Base-by-base conservation (phyloP, 2,329 filamentous ascomycete species). In the Arthrobotrys megalospora region DNA sequence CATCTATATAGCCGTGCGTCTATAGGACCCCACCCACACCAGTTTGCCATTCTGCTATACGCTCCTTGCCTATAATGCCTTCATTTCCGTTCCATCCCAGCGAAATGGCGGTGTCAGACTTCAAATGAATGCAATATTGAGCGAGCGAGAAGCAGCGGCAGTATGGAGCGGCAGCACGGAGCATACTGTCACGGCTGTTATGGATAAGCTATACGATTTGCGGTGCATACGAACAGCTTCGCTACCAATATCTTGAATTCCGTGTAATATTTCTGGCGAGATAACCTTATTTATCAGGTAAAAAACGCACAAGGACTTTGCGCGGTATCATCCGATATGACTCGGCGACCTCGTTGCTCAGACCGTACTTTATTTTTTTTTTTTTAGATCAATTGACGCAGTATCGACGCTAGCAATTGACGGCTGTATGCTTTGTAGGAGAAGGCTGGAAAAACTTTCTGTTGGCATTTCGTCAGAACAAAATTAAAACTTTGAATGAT, bases 1-100 rank as follows among this genome's bases (percentile, higher is more conserved):
- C 53, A 63, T 43, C 36, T 55, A 67, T 52, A 71, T 62, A 48
- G 24, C 16, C 32, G 19, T 43, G 34, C 36, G 14, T n/a, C 38
- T 53, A 48, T 48, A 64, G 32, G 60, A 32, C 62, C 52, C 69
- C 69, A 73, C 60, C 16, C 69, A 73, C 62, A 73, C 69, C 60
- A 6, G 41, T 73, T 67, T 73, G 50, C 16, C 36, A 21, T 55
- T 43, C 32, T n/a, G n/a, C n/a, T 53, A 64, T 64, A 65, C n/a
- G 38, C 50, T 62, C 62, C 69, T 60, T 58, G 50, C 11, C 45
- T 32, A 73, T 73, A 66, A 48, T 53, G 47, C 45, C 32, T 60
- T 66, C 62, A 73, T 66, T 53, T 66, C 60, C 50, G 36, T 52
- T 43, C 60, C 41, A 45, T n/a, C 66, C 66, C 34, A 36, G 66